Evolutionary conservation across 2,329 filamentous ascomycete genomes (phyloP).

Genomic region (Apiospora saccharicola): DNA sequence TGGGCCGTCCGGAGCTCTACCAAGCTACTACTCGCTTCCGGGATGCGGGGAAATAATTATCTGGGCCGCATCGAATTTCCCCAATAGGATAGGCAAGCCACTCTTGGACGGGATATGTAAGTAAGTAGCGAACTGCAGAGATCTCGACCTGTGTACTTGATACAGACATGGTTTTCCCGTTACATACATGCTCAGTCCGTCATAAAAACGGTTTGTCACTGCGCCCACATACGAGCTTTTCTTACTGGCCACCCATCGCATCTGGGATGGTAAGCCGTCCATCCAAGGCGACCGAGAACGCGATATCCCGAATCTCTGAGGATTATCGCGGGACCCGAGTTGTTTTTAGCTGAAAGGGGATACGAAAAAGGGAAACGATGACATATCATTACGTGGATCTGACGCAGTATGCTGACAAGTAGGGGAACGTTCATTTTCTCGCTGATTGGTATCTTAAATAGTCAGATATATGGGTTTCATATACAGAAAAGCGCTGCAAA

Average conservation of each 20-base stretch:
- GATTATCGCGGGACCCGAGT: not conserved
- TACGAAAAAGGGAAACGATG: not conserved
- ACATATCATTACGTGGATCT: not conserved
- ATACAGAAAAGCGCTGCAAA: not conserved
- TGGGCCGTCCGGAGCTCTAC: not conserved
- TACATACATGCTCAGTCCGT: not conserved
- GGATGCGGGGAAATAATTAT: not conserved
- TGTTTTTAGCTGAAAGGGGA: not conserved
- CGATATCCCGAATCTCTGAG: not conserved
- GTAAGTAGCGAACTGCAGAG: not conserved
- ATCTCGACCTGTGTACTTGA: not conserved
- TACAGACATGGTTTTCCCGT: too few species aligned
- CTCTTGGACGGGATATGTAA: not conserved
- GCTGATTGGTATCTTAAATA: slow-evolving; percentile 2
- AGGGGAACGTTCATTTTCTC: not conserved
- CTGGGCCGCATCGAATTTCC: not conserved
- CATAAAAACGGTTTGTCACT: not conserved
- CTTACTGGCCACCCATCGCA: not conserved
- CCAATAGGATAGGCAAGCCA: slow-evolving; percentile 1
- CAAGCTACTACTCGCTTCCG: not conserved
- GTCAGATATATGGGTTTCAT: not conserved
- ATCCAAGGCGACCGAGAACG: not conserved
- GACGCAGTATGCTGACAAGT: not conserved
- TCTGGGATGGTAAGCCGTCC: too few species aligned
- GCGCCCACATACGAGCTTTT: not conserved